Evolutionary conservation across 2,329 filamentous ascomycete species (phyloP).

Genomic region (Pezicula radicicola): DNA sequence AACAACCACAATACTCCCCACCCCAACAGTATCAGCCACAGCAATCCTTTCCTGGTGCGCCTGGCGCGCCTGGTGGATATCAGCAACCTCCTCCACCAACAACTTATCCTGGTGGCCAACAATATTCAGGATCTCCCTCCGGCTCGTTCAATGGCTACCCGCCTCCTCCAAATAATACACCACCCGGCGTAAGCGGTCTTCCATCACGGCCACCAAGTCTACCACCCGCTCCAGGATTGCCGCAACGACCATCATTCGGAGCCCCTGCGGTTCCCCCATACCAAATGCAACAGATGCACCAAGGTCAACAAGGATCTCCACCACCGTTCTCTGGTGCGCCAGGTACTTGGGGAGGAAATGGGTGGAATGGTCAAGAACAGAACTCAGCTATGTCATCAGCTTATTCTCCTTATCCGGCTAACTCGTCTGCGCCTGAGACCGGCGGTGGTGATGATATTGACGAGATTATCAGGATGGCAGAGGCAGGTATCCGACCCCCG

Average conservation of each 20-base stretch:
- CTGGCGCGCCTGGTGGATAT: conserved; percentile 20
- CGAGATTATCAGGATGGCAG: conserved; percentile 61
- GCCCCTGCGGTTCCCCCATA: conserved; percentile 46
- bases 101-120: conserved; percentile 24
- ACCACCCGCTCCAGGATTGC: conserved; percentile 53
- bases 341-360: conserved; percentile 31
- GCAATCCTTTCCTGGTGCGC: conserved; percentile 23
- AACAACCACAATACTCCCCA: conserved; percentile 28
- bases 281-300: conserved; percentile 52
- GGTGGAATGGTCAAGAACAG: conserved; percentile 32
- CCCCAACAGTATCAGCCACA: conserved; percentile 26
- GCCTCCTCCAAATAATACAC: conserved; percentile 37
- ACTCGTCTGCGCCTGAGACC: conserved; percentile 32
- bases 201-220: conserved; percentile 50
- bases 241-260: conserved; percentile 56
- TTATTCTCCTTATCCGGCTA: conserved; percentile 32
- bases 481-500: conserved; percentile 54
- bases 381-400: conserved; percentile 34
- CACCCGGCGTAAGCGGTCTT: conserved; percentile 32
- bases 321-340: conserved; percentile 19
- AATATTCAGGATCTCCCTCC: conserved; percentile 35
- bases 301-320: conserved; percentile 35
- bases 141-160: conserved; percentile 39
- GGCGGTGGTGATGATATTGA: conserved; percentile 57
- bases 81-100: conserved; percentile 22